phyloP scores from a whole-genome alignment of 169 alveolate genomes.

The Babesia ovis region DNA sequence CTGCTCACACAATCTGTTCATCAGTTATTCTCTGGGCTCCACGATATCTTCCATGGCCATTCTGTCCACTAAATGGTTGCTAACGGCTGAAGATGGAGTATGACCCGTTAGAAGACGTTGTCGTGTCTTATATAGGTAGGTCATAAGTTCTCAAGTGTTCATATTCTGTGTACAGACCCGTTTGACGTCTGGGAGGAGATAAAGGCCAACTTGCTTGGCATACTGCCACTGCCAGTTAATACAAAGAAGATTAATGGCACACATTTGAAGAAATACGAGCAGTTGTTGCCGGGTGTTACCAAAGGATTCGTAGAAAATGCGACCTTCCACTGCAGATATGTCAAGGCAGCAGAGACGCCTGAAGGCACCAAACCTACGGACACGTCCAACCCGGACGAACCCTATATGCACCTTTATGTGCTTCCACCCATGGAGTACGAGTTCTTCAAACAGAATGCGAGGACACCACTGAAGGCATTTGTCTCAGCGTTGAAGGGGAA shows the following conservation, averaged over 20 bases:
- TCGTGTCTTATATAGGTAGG: constrained; percentile 14
- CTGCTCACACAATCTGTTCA: no score
- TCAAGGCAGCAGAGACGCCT: not conserved
- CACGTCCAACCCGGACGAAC: not conserved
- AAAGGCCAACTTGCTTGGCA: not conserved
- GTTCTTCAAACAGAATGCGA: constrained; percentile 3
- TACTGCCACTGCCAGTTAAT: constrained; percentile 19
- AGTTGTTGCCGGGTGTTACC: not conserved
- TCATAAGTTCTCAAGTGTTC: no score
- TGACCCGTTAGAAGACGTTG: not conserved
- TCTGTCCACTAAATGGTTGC: no score
- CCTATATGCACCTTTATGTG: constrained; percentile 18
- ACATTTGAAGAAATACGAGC: constrained; percentile 1
- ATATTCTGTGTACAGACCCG: constrained; percentile 34
- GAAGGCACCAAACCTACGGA: not conserved
- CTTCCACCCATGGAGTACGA: constrained; percentile 43
- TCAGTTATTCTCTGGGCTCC: no score
- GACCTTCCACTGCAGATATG: constrained; percentile 31
- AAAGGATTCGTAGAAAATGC: not conserved
- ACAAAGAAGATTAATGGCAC: constrained; percentile 2
- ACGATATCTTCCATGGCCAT: no score
- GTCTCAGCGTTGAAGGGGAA: not conserved
- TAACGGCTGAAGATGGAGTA: constrained; percentile 16
- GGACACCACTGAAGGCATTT: not conserved
- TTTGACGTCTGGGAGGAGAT: constrained; percentile 23